Base-by-base conservation (phyloP, 768 basidiomycete genomes). In the Tremella yokohamensis region DNA sequence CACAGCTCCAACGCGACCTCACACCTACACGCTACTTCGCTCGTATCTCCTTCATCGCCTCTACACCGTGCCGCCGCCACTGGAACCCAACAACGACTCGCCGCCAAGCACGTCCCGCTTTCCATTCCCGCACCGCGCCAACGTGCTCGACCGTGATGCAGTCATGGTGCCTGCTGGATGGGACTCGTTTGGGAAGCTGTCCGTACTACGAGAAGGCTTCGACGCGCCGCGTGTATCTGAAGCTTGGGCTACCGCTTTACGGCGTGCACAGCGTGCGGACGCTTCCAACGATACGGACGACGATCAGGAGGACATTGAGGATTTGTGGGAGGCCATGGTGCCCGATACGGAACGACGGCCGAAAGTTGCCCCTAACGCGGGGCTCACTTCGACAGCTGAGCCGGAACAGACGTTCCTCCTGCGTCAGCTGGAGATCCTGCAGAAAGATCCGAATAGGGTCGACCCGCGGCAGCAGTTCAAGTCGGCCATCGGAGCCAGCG, bases 181-280 rank as follows among this genome's bases (percentile, higher is more conserved):
- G 96, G 96, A 98, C 72, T 90, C 88, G 64, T 96, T 90, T 89
- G 92, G 93, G 0, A 98, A 97, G 80, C 94, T 97, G 57, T 80
- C 82, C 1, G 87, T 97, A 0, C 78, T 98, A 54, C 79, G 91
- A 56, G 96, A 98, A 40, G 89, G 89, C 0, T 99, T 97, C 66
- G 91, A 96, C 53, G 85, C 88, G 1, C 85, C 54, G 16, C 47
- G 63, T 18, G 65, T 77, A 12, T 62, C 56, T 13, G 45, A 52
- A 16, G 64, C 67, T 6, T 73, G 69, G 63, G 70, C 73, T 8
- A 58, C 50, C 12, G 69, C 65, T 37, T 38, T 76, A 38, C 48
- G 40, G 16, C 49, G 62, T 26, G 50, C 49, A 9, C 70, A 79
- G 48, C 88, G 86, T 85, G 87, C 85, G 2, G 87, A 88, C 57